Evolutionary conservation across 2,329 filamentous ascomycete species (phyloP), one percentile per base, ranked within the genome.

Genomic region (Canariomyces notabilis): DNA sequence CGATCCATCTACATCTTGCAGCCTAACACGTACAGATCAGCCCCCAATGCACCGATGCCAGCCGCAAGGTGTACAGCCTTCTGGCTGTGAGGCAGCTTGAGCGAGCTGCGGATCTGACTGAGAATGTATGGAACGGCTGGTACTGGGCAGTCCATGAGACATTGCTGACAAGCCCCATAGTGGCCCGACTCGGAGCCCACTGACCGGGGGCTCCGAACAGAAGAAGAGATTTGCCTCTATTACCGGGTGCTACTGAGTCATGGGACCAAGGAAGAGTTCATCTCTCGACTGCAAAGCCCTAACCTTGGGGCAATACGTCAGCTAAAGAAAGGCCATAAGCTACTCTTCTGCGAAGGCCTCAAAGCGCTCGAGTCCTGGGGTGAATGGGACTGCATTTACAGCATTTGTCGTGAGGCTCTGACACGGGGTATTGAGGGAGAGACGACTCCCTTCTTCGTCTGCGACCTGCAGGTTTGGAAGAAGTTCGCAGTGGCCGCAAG

Each of bases 31-130:
- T 11, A 12, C 43, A 77, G 74, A 67, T 61, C 34, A 75, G 70
- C 54, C 57, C 67, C 2, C 72, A 76, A 47, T 69, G 68, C 20
- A 66, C 72, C 0, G 65, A 68, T 0, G 67, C 70, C 15, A 79
- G 77, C 59, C 70, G 66, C 47, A 73, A 71, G 48, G 62, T 80
- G 0, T 80, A 78, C 44, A 67, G 69, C 11, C 72, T 70, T 54
- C 61, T 80, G 14, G 70, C 74, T 0, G 57, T 72, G 15, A 75
- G 74, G 57, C 74, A 76, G 54, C 69, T 76, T 1, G 71, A 77
- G 48, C 67, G 71, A 39, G 74, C 73, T 3, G 72, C 73, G 1
- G 70, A 73, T 33, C 48, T 66, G 1, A 58, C 72, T 0, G 71
- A 73, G 53, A 65, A 70, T 58, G 71, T 71, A 64, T 23, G 53